A percentile compares a stretch with the other conserved stretches of the same genome.
Conservation (phyloP, 495 filamentous ascomycete species). For the Neurospora sp. region DNA sequence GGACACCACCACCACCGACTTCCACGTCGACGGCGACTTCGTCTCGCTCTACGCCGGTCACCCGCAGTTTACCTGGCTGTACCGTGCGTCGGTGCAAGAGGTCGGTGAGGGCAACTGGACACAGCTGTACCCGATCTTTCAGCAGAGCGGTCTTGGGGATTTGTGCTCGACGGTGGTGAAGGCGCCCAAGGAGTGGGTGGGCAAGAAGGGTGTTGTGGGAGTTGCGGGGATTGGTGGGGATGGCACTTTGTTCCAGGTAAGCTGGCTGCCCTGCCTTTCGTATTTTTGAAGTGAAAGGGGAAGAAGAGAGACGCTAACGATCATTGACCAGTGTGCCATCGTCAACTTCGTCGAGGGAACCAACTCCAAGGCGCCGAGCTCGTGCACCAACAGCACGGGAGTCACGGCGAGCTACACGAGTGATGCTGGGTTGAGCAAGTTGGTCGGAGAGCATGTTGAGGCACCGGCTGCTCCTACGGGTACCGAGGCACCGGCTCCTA, state of each 20-base stretch:
- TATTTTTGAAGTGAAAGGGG: not conserved
- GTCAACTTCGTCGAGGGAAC: slow-evolving; percentile 40
- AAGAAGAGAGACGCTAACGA: not conserved
- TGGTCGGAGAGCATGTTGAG: slow-evolving; percentile 8
- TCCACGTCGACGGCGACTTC: slow-evolving; percentile 41
- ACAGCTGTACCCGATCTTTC: slow-evolving; percentile 32
- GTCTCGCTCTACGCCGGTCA: slow-evolving; percentile 31
- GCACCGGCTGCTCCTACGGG: not conserved
- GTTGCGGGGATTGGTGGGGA: slow-evolving; percentile 33
- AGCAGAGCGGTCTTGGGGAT: slow-evolving; percentile 33
- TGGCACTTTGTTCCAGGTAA: slow-evolving; percentile 41
- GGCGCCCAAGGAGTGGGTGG: slow-evolving; percentile 32
- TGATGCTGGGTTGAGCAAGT: slow-evolving; percentile 24
- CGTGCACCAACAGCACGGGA: slow-evolving; percentile 34
- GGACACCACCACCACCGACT: slow-evolving; percentile 24
- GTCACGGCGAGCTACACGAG: slow-evolving; percentile 23
- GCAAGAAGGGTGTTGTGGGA: slow-evolving; percentile 38
- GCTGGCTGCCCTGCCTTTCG: too few species aligned
- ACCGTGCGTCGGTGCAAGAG: slow-evolving; percentile 38
- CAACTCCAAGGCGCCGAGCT: slow-evolving; percentile 3
- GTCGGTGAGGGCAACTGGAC: slow-evolving; percentile 37
- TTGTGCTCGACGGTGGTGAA: slow-evolving; percentile 30
- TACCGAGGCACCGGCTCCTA: slow-evolving; percentile 2
- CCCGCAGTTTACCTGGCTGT: slow-evolving; percentile 36
- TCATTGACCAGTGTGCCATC: slow-evolving; percentile 32